Evolutionary conservation across 192 early-diverging fungal species (phyloP), one percentile per base, ranked within the genome.

Genomic region (Phycomyces blakesleeanus): DNA sequence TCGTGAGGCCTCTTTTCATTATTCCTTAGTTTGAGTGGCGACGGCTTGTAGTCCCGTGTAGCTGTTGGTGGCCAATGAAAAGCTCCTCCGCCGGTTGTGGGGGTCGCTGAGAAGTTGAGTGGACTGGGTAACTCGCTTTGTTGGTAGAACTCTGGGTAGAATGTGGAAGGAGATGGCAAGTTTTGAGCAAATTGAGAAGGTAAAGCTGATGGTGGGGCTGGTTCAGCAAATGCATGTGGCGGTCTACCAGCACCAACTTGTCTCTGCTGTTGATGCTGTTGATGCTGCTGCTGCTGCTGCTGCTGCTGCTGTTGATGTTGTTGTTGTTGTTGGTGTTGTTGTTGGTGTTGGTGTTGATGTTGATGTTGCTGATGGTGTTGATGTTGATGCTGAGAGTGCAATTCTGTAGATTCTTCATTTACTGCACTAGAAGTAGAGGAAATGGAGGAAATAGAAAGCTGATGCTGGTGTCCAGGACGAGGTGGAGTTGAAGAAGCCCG

Each of bases 61-160:
- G n/a, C n/a, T 18, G 81, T 72, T 2, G 73, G 50, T 0, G 90
- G 90, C 90, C 90, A 92, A 63, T 85, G 75, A 68, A 92, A 92
- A 10, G 84, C 80, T 12, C 85, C 79, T n/a, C 82, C 80, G 20
- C 82, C 85, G 20, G 83, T 84, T 6, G 85, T 87, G 0, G 90
- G 89, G 10, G 89, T 92, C 20, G 84, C 76, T 24, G 82, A 81
- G 76, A 90, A 90, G 34, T 87, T 87, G 55, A 92, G 77, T 10
- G 90, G 90, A 62, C 89, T 90, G n/a, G 81, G 87, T 55, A 87
- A 73, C 44, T 89, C 87, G 55, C 75, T 82, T 18, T 81, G 78
- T 53, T 89, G 85, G 61, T 89, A 89, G 50, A 92, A 85, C 41
- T 87, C 81, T 2, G 89, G 84, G 65, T 90, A 90, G 66, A 90